Conservation (phyloP, 2,329 filamentous ascomycete genomes). For the Colletotrichum higginsianum region DNA sequence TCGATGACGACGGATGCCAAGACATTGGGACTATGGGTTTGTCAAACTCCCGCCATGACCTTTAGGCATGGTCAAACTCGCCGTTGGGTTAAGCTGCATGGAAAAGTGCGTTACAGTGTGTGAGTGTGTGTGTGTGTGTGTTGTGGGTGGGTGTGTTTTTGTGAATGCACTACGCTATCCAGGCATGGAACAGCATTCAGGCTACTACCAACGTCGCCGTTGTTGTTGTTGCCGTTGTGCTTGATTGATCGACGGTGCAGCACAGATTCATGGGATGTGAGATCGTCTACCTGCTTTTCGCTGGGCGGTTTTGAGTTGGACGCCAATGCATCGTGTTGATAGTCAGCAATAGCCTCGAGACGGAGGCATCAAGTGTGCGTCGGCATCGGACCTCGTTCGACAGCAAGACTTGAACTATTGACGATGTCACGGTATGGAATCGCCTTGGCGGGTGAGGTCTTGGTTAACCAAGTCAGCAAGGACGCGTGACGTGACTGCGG, state of each 20-base stretch:
- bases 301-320: slow-evolving; percentile 8
- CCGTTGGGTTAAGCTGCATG: slow-evolving; percentile 3
- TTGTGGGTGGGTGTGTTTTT: background rate
- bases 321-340: slow-evolving; percentile 7
- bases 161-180: background rate
- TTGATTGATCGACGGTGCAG: slow-evolving; percentile 16
- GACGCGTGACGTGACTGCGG: slow-evolving; percentile 6
- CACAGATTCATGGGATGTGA: slow-evolving; percentile 16
- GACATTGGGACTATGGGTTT: slow-evolving; percentile 8
- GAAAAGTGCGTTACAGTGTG: background rate
- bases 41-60: slow-evolving; percentile 33
- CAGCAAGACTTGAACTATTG: background rate
- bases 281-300: slow-evolving; percentile 19
- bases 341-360: background rate
- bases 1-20: slow-evolving; percentile 12
- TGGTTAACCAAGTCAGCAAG: background rate
- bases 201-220: background rate
- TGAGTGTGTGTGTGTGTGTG: background rate
- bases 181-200: background rate
- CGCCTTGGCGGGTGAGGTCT: background rate
- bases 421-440: background rate
- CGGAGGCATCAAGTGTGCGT: background rate
- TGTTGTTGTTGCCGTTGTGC: background rate
- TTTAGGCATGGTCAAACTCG: slow-evolving; percentile 28
- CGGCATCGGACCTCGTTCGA: background rate